phyloP scores from a whole-genome alignment of 2,329 filamentous ascomycete species.

The Intubia oerlemansii region DNA sequence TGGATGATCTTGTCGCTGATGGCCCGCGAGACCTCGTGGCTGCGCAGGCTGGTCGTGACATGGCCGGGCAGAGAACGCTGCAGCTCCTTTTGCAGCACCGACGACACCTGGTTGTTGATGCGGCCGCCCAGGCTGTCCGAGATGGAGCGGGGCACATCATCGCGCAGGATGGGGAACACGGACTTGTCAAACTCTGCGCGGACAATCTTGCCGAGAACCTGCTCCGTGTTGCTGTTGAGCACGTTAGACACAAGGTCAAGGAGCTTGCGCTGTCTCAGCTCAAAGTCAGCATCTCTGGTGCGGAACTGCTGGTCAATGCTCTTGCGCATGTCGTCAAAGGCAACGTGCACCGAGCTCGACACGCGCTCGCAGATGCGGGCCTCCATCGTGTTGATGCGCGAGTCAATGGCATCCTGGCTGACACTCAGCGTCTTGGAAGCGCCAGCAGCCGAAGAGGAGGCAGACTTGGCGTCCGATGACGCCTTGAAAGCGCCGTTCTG shows the following conservation, averaged over 20 bases:
- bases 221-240: constrained; percentile 41
- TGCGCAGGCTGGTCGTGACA: constrained; percentile 47
- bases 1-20: constrained; percentile 53
- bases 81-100: constrained; percentile 50
- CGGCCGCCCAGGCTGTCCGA: constrained; percentile 49
- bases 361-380: constrained; percentile 25
- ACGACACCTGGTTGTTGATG: constrained; percentile 44
- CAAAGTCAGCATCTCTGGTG: constrained; percentile 27
- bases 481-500: background rate
- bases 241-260: constrained; percentile 37
- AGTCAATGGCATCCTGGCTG: constrained; percentile 24
- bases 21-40: constrained; percentile 48
- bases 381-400: constrained; percentile 32
- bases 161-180: constrained; percentile 54
- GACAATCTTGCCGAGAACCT: constrained; percentile 58
- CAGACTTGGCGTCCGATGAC: no score
- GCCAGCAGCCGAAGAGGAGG: constrained; percentile 12
- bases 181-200: constrained; percentile 51
- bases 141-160: constrained; percentile 44
- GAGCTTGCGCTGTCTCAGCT: constrained; percentile 29
- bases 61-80: constrained; percentile 46
- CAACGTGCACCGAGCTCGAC: constrained; percentile 29
- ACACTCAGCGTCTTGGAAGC: constrained; percentile 9
- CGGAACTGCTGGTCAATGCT: constrained; percentile 40
- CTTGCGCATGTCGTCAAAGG: constrained; percentile 18